These are phyloP conservation scores for Suillus subluteus DNA, from an alignment of 768 basidiomycete species.

Conservation along the genomic window DNA sequence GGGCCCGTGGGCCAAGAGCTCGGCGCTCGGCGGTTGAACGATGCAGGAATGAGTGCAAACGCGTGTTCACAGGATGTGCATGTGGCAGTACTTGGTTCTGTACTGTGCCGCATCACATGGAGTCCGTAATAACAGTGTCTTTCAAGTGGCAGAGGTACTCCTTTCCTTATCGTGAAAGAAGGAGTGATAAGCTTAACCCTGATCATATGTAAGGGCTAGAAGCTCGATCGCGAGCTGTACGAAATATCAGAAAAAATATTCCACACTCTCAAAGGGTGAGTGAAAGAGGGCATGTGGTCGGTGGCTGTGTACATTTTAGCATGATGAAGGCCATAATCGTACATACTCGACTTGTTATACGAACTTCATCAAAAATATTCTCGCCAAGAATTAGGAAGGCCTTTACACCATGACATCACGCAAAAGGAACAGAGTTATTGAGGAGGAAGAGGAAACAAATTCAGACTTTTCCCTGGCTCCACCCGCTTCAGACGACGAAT, in stretches of 20 bases:
- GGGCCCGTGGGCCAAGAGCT: neutral
- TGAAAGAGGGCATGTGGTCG: neutral
- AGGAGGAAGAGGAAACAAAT: slow-evolving; percentile 17
- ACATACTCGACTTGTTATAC: neutral
- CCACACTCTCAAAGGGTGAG: neutral
- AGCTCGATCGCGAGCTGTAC: neutral
- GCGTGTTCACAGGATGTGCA: neutral
- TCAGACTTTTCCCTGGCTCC: slow-evolving; percentile 17
- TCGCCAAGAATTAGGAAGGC: too few relatives aligned
- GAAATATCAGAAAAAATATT: neutral
- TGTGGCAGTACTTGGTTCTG: neutral
- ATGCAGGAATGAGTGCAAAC: neutral
- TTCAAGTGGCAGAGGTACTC: neutral
- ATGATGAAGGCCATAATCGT: neutral
- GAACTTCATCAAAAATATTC: neutral
- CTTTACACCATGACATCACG: slow-evolving; percentile 20
- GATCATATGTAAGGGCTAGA: neutral
- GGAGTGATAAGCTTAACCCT: slow-evolving; percentile 5
- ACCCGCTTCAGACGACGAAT: slow-evolving; percentile 39
- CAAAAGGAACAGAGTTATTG: slow-evolving; percentile 35
- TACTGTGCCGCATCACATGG: neutral
- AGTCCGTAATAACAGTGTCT: neutral
- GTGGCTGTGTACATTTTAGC: slow-evolving; percentile 7
- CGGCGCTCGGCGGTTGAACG: neutral
- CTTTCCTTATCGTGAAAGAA: slow-evolving; percentile 6